Percentiles rank a stretch among this genome's conserved stretches.
Evolutionary conservation across 805 yeast genomes (phyloP).

Genomic region (Maudiozyma bulderi): DNA sequence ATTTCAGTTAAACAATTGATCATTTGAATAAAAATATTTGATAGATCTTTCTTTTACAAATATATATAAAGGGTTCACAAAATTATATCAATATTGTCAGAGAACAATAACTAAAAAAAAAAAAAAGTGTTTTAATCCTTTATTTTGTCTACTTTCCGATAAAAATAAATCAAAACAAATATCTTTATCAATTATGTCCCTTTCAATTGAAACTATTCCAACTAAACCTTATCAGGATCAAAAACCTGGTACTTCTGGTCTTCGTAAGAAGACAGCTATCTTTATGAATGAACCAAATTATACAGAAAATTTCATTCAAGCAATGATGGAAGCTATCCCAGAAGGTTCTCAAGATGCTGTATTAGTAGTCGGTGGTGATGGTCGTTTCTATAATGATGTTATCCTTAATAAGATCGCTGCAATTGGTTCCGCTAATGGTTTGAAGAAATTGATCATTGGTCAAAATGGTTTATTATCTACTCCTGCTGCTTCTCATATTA

Average conservation of each 20-base stretch:
- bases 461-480: conserved; percentile 84
- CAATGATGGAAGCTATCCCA: conserved; percentile 78
- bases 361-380: conserved; percentile 93
- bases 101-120: too few relatives aligned
- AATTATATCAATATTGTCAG: too few relatives aligned
- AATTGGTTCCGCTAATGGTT: conserved; percentile 89
- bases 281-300: conserved; percentile 66
- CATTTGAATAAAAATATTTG: too few relatives aligned
- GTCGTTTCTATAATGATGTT: conserved; percentile 78
- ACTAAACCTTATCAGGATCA: conserved; percentile 82
- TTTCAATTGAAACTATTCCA: conserved; percentile 30
- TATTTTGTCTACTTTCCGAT: too few relatives aligned
- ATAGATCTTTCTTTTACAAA: too few relatives aligned
- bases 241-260: conserved; percentile 96
- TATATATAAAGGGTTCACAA: too few relatives aligned
- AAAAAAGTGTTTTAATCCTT: too few relatives aligned
- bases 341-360: conserved; percentile 71
- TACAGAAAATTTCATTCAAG: conserved; percentile 89
- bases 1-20: too few relatives aligned
- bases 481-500: conserved; percentile 93
- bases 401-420: conserved; percentile 74
- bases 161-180: not conserved
- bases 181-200: conserved; percentile 11
- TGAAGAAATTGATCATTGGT: conserved; percentile 74
- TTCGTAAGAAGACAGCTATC: conserved; percentile 81